Conservation (phyloP, 176 grass and related monocot species). For the bread wheat (Triticum aestivum) region IWGSC_CS_RefSeq_v2.1 NC_057796.1:411356233-411356732, state of each 20-base stretch:
- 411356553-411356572: constrained; percentile 38
- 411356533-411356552: constrained; percentile 18
- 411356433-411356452: constrained; percentile 24
- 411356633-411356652: constrained; percentile 15
- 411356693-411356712: constrained; percentile 29
- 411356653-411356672: constrained; percentile 10
- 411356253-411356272: constrained; percentile 22
- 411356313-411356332: constrained; percentile 27
- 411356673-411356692: constrained; percentile 33
- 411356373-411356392: constrained; percentile 5
- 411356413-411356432: constrained; percentile 24
- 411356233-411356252: constrained; percentile 27
- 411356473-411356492: constrained; percentile 29
- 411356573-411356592: constrained; percentile 46
- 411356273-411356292: constrained; percentile 2
- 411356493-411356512: constrained; percentile 23
- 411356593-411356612: not conserved
- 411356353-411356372: constrained; percentile 49
- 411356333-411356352: constrained; percentile 27
- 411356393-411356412: constrained; percentile 25
- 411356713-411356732: constrained; percentile 26
- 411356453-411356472: constrained; percentile 42
- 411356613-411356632: not conserved
- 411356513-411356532: constrained; percentile 15
- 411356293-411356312: constrained; percentile 26